These are phyloP conservation scores for Teratosphaeria nubilosa DNA, from an alignment of 2,329 filamentous ascomycete species.

Conservation along the genomic window DNA sequence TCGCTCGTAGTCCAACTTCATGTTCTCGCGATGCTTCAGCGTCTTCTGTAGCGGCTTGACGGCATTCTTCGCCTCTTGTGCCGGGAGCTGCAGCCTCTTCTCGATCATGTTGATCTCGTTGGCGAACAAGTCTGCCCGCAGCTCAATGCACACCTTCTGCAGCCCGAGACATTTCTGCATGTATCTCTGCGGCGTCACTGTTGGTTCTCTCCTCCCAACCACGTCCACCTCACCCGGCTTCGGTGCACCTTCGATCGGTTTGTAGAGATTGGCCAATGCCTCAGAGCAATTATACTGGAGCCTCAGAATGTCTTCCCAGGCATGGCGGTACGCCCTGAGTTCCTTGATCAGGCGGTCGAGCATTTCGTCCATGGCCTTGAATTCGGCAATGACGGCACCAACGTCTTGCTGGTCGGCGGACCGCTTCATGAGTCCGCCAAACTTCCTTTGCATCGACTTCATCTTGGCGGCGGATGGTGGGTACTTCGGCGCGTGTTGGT, in stretches of 20 bases:
- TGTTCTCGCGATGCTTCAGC: conserved; percentile 77
- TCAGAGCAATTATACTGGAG: conserved; percentile 57
- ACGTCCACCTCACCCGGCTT: conserved; percentile 42
- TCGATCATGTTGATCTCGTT: conserved; percentile 65
- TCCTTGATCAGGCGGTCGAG: conserved; percentile 62
- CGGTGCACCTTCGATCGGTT: conserved; percentile 49
- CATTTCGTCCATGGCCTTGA: conserved; percentile 68
- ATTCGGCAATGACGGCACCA: conserved; percentile 64
- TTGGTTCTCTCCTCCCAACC: conserved; percentile 39
- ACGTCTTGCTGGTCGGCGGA: conserved; percentile 70
- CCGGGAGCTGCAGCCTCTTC: conserved; percentile 57
- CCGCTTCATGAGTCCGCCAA: conserved; percentile 61
- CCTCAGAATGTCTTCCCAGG: conserved; percentile 63
- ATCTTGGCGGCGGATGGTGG: conserved; percentile 15
- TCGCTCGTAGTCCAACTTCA: conserved; percentile 71
- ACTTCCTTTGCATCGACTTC: conserved; percentile 54
- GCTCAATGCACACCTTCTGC: conserved; percentile 57
- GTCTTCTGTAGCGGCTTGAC: conserved; percentile 67
- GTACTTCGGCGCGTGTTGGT: not conserved
- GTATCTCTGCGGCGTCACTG: conserved; percentile 51
- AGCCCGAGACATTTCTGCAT: conserved; percentile 56
- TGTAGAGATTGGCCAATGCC: conserved; percentile 64
- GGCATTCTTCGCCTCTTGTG: conserved; percentile 56
- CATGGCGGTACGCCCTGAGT: conserved; percentile 65
- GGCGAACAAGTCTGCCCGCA: conserved; percentile 56